These are phyloP conservation scores for Blakeslea trispora DNA, from an alignment of 371 early-diverging fungal species.

Conservation along the genomic window DNA sequence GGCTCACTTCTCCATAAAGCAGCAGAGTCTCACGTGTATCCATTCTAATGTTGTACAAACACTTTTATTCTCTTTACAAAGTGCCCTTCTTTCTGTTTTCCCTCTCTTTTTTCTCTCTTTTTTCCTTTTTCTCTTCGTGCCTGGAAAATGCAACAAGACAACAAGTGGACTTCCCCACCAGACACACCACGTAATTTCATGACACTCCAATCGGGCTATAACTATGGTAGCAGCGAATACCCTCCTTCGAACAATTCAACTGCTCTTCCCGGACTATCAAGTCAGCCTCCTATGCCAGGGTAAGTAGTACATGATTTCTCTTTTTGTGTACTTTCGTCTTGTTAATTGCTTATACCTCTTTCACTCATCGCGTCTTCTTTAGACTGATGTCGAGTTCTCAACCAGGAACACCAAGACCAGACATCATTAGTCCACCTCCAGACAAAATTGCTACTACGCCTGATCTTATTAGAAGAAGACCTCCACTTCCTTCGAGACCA, in stretches of 20 bases:
- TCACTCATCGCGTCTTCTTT: neutral
- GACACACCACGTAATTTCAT: slow-evolving; percentile 33
- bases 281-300: slow-evolving; percentile 26
- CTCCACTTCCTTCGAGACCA: slow-evolving; percentile 40
- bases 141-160: slow-evolving; percentile 28
- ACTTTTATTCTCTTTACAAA: slow-evolving; percentile 4
- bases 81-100: neutral
- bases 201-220: slow-evolving; percentile 26
- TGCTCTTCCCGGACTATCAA: slow-evolving; percentile 25
- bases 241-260: slow-evolving; percentile 5
- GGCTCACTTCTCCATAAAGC: too few species aligned
- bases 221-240: slow-evolving; percentile 21
- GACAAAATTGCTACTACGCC: slow-evolving; percentile 21
- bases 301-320: slow-evolving; percentile 11
- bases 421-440: slow-evolving; percentile 31
- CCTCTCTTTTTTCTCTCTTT: slow-evolving; percentile 7
- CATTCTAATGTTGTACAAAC: slow-evolving; percentile 12
- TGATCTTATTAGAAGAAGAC: slow-evolving; percentile 38
- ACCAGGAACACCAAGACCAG: slow-evolving; percentile 38
- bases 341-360: neutral
- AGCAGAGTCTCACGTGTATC: slow-evolving; percentile 14
- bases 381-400: slow-evolving; percentile 38
- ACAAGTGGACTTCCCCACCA: slow-evolving; percentile 32
- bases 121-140: slow-evolving; percentile 8
- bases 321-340: neutral